These are phyloP conservation scores for Dichomitus squalens DNA, from an alignment of 1,284 basidiomycete genomes.

Conservation along the genomic window DNA sequence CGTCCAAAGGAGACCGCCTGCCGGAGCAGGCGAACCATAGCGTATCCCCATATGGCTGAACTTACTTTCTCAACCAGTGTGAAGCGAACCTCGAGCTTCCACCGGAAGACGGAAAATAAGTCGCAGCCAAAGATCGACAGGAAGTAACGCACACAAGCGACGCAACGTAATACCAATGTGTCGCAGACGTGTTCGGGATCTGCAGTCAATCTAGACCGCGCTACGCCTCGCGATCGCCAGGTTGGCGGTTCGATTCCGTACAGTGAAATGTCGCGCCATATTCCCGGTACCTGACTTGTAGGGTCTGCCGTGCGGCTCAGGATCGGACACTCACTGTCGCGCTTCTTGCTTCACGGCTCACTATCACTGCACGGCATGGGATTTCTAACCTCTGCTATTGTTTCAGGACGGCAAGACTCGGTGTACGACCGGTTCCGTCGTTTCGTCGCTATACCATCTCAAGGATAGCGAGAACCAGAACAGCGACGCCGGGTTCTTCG, in stretches of 20 bases:
- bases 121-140: neutral
- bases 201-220: neutral
- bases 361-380: neutral
- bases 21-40: neutral
- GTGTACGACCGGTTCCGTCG: conserved; percentile 87
- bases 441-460: conserved; percentile 92
- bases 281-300: neutral
- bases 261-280: conserved; percentile 1
- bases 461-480: conserved; percentile 88
- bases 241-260: neutral
- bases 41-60: neutral
- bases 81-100: neutral
- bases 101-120: neutral
- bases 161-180: neutral
- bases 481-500: conserved; percentile 89
- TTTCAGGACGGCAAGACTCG: conserved; percentile 83
- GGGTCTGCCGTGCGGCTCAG: neutral
- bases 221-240: neutral
- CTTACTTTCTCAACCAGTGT: neutral
- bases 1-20: neutral
- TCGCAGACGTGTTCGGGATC: neutral
- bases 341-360: too few species aligned
- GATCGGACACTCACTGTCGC: neutral
- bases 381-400: neutral
- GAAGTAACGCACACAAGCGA: neutral